Percentiles rank a stretch among this genome's conserved stretches.
phyloP scores from a whole-genome alignment of 345 rosid genomes.

The Brassica carinata region DNA sequence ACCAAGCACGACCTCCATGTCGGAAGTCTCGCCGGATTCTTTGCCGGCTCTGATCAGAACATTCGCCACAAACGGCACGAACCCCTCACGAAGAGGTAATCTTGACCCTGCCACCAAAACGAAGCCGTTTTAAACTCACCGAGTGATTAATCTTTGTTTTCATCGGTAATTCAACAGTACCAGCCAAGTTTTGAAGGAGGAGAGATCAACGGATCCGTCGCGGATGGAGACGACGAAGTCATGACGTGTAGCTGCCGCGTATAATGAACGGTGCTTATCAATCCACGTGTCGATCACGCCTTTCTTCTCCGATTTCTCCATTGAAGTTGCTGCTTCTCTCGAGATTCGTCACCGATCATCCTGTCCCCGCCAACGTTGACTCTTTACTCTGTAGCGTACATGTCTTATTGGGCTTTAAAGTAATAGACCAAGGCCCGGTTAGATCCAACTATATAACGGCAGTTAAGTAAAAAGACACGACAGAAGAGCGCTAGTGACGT shows the following conservation, averaged over 20 bases:
- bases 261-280: conserved; percentile 56
- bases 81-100: conserved; percentile 77
- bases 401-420: conserved; percentile 28
- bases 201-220: conserved; percentile 68
- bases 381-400: not conserved
- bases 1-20: conserved; percentile 69
- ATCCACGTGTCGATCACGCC: conserved; percentile 64
- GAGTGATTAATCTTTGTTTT: not conserved
- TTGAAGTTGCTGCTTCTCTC: conserved; percentile 28
- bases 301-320: conserved; percentile 36
- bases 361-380: conserved; percentile 29
- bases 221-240: conserved; percentile 66
- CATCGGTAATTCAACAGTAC: conserved; percentile 31
- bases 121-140: not conserved
- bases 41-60: conserved; percentile 70
- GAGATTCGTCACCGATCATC: not conserved
- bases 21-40: conserved; percentile 53
- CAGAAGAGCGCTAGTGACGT: not conserved
- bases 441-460: conserved; percentile 18
- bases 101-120: conserved; percentile 66
- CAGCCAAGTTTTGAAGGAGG: conserved; percentile 83
- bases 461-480: not conserved
- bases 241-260: conserved; percentile 70
- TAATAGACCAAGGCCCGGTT: conserved; percentile 20
- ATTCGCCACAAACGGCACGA: conserved; percentile 71